Evolutionary conservation across 495 filamentous ascomycete genomes (phyloP).

Genomic region (Xylaria longipes): DNA sequence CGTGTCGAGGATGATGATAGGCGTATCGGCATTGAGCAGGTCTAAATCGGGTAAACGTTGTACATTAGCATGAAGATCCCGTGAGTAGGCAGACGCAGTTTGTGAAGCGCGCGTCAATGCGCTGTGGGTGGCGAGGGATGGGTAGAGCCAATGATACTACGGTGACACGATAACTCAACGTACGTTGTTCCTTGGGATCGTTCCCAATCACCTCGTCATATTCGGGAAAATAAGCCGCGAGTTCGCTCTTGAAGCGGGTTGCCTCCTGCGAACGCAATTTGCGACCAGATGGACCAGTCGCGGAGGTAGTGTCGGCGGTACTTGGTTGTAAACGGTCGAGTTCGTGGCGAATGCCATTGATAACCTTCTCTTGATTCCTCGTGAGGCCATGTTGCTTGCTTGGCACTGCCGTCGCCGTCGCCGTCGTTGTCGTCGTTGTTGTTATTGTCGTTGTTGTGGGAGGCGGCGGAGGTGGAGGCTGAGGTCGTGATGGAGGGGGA

Average conservation of each 20-base stretch:
- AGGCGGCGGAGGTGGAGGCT: slow-evolving; percentile 29
- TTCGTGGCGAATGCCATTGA: slow-evolving; percentile 61
- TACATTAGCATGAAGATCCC: slow-evolving; percentile 48
- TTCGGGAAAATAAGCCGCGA: slow-evolving; percentile 85
- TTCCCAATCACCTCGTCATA: slow-evolving; percentile 91
- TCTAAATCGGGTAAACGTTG: slow-evolving; percentile 47
- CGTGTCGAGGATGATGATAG: slow-evolving; percentile 61
- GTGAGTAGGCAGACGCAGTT: slow-evolving; percentile 29
- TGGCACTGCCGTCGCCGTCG: slow-evolving; percentile 33
- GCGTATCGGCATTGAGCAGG: slow-evolving; percentile 64
- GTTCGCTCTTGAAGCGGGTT: slow-evolving; percentile 80
- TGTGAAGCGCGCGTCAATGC: slow-evolving; percentile 22
- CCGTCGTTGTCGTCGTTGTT: neutral
- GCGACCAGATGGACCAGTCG: slow-evolving; percentile 55
- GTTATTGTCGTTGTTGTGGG: slow-evolving; percentile 12
- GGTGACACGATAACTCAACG: slow-evolving; percentile 36
- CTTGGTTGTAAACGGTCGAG: slow-evolving; percentile 53
- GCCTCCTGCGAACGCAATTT: slow-evolving; percentile 63
- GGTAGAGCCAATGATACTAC: slow-evolving; percentile 4
- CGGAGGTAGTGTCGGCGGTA: slow-evolving; percentile 49
- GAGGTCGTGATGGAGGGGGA: slow-evolving; percentile 29
- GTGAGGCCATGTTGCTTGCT: slow-evolving; percentile 38
- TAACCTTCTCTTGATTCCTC: slow-evolving; percentile 55
- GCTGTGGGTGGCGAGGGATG: slow-evolving; percentile 11
- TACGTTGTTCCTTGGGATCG: slow-evolving; percentile 77